A percentile compares a stretch with the other conserved stretches of the same genome.
Evolutionary conservation across 2,329 filamentous ascomycete species (phyloP).

Genomic region (Aspergillus fumigatus): DNA sequence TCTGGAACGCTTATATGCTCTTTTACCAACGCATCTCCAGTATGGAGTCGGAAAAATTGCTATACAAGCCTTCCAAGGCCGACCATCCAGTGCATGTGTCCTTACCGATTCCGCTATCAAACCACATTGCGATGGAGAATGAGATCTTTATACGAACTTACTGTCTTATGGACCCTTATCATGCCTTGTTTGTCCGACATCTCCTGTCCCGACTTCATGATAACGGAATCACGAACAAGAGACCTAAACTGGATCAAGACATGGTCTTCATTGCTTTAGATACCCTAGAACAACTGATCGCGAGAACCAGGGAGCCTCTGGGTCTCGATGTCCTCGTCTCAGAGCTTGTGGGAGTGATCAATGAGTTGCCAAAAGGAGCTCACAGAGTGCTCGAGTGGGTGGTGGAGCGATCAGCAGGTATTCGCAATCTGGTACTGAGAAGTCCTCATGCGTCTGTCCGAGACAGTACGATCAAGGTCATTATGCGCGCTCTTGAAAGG

Average conservation of each 20-base stretch:
- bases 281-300: slow-evolving; percentile 71
- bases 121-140: slow-evolving; percentile 67
- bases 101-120: slow-evolving; percentile 42
- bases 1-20: slow-evolving; percentile 90
- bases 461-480: slow-evolving; percentile 46
- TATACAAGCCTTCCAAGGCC: slow-evolving; percentile 42
- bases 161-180: slow-evolving; percentile 70
- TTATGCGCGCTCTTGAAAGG: slow-evolving; percentile 50
- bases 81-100: slow-evolving; percentile 47
- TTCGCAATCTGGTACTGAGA: slow-evolving; percentile 63
- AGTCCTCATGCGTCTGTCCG: slow-evolving; percentile 57
- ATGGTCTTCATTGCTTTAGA: slow-evolving; percentile 43
- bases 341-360: slow-evolving; percentile 49
- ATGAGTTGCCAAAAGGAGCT: slow-evolving; percentile 52
- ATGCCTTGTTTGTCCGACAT: slow-evolving; percentile 62
- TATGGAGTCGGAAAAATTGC: slow-evolving; percentile 52
- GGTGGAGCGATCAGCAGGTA: slow-evolving; percentile 47
- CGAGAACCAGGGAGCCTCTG: slow-evolving; percentile 64
- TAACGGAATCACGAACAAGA: slow-evolving; percentile 45
- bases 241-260: slow-evolving; percentile 43
- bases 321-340: slow-evolving; percentile 56
- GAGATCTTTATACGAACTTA: slow-evolving; percentile 69
- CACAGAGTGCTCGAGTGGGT: slow-evolving; percentile 61
- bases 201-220: slow-evolving; percentile 56
- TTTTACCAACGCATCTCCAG: slow-evolving; percentile 84